Evolutionary conservation across 1,284 basidiomycete genomes (phyloP).

Genomic region (Ganoderma resinaceum): DNA sequence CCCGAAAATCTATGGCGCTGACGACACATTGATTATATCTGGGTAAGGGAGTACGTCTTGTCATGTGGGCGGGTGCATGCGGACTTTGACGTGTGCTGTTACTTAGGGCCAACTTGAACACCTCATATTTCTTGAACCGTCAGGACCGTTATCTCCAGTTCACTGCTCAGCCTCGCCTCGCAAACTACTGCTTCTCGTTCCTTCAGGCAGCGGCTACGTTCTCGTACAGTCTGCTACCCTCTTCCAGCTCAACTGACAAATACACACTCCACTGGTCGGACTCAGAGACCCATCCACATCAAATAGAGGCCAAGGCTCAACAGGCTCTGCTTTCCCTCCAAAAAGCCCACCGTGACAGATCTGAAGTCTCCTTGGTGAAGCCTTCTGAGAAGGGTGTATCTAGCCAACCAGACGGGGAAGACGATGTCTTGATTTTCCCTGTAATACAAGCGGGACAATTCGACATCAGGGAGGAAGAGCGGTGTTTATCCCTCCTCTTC

Average conservation of each 20-base stretch:
- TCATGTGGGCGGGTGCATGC: background rate
- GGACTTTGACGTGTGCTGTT: slow-evolving; percentile 11
- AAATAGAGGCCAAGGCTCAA: slow-evolving; percentile 61
- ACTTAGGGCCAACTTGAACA: slow-evolving; percentile 90
- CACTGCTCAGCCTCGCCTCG: slow-evolving; percentile 62
- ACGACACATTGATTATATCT: slow-evolving; percentile 91
- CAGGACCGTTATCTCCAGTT: slow-evolving; percentile 95
- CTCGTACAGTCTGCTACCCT: slow-evolving; percentile 71
- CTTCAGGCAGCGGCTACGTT: slow-evolving; percentile 75
- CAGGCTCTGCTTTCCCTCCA: slow-evolving; percentile 60
- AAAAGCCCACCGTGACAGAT: slow-evolving; percentile 42
- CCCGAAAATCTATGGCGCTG: slow-evolving; percentile 94
- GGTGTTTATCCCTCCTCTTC: slow-evolving; percentile 66
- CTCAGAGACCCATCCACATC: slow-evolving; percentile 60
- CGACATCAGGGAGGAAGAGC: slow-evolving; percentile 84
- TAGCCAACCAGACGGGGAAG: slow-evolving; percentile 23
- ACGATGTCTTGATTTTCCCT: slow-evolving; percentile 75
- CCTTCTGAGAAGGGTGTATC: slow-evolving; percentile 2
- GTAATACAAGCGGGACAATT: slow-evolving; percentile 89
- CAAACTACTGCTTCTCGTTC: slow-evolving; percentile 87
- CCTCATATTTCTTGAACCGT: slow-evolving; percentile 94
- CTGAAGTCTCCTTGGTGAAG: slow-evolving; percentile 19
- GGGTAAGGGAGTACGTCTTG: slow-evolving; percentile 67
- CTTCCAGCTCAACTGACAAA: slow-evolving; percentile 37
- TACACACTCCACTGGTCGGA: slow-evolving; percentile 66